These are phyloP conservation scores for Fusarium musae DNA, from an alignment of 2,329 filamentous ascomycete species.

Conservation along the genomic window DNA sequence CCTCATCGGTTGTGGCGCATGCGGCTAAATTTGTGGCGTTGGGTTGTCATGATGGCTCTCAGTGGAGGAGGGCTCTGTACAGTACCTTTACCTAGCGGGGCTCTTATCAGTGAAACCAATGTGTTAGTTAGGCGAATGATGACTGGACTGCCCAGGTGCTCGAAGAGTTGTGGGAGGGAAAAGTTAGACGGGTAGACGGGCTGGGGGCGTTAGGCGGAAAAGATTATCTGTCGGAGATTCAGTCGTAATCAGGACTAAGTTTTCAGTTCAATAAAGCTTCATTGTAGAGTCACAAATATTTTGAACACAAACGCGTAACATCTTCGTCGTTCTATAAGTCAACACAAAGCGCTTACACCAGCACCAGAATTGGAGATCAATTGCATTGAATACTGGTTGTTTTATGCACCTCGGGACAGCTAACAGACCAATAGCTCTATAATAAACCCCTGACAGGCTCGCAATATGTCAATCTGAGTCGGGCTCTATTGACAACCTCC, in stretches of 20 bases:
- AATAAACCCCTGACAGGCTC: neutral
- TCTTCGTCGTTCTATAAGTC: neutral
- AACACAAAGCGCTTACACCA: neutral
- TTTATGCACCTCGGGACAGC: neutral
- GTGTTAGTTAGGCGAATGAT: neutral
- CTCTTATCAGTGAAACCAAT: neutral
- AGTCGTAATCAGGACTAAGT: too few species aligned
- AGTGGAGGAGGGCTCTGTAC: neutral
- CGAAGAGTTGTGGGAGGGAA: too few species aligned
- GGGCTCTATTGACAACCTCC: neutral
- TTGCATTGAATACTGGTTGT: neutral
- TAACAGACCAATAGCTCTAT: neutral
- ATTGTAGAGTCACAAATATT: too few species aligned
- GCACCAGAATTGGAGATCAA: neutral
- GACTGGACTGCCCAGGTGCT: too few species aligned
- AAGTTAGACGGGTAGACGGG: too few species aligned
- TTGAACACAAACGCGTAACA: neutral
- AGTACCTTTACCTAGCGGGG: neutral
- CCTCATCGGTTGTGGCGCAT: slow-evolving; percentile 13
- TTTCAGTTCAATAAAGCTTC: too few species aligned
- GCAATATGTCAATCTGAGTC: too few species aligned
- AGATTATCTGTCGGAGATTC: too few species aligned
- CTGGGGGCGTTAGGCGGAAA: too few species aligned
- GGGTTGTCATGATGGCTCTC: slow-evolving; percentile 6
- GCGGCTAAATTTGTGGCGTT: slow-evolving; percentile 3